phyloP scores from a whole-genome alignment of 306 rosid genomes.

The Calophaca sinica region DNA sequence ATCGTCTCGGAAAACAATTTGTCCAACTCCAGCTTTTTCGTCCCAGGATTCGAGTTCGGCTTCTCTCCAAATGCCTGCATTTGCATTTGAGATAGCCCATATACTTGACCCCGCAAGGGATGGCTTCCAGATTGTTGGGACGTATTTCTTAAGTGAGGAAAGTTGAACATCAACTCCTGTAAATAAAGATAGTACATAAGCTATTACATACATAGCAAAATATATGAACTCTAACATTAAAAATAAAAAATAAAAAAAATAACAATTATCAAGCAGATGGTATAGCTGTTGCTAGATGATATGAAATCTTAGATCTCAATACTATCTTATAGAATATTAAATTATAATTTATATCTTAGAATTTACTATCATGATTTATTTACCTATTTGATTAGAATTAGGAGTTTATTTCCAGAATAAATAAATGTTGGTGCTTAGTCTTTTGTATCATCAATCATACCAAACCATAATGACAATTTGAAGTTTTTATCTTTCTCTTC shows the following conservation, averaged over 20 bases:
- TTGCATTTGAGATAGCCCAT: slow-evolving; percentile 75
- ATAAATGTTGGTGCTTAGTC: background rate
- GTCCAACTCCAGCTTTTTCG: slow-evolving; percentile 64
- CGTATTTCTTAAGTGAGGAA: slow-evolving; percentile 70
- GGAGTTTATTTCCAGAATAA: background rate
- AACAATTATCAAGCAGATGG: slow-evolving; percentile 8
- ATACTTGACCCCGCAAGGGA: slow-evolving; percentile 80
- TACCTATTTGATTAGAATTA: background rate
- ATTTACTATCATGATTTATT: background rate
- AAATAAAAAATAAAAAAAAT: too few species aligned
- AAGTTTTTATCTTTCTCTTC: background rate
- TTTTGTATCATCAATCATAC: background rate
- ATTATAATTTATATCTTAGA: background rate
- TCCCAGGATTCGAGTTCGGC: slow-evolving; percentile 97
- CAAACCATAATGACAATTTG: background rate
- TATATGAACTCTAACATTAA: background rate
- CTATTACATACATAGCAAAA: slow-evolving; percentile 20
- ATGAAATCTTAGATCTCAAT: background rate
- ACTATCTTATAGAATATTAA: background rate
- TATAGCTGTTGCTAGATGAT: background rate
- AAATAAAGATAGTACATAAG: slow-evolving; percentile 33
- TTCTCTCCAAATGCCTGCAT: slow-evolving; percentile 79
- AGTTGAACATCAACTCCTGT: slow-evolving; percentile 82
- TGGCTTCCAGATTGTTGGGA: slow-evolving; percentile 75
- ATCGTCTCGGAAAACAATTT: slow-evolving; percentile 84